A percentile compares a stretch with the other conserved stretches of the same genome.
These are phyloP conservation scores for Chlorella ohadii DNA, from an alignment of 139 green algal genomes.

Conservation along the genomic window DNA sequence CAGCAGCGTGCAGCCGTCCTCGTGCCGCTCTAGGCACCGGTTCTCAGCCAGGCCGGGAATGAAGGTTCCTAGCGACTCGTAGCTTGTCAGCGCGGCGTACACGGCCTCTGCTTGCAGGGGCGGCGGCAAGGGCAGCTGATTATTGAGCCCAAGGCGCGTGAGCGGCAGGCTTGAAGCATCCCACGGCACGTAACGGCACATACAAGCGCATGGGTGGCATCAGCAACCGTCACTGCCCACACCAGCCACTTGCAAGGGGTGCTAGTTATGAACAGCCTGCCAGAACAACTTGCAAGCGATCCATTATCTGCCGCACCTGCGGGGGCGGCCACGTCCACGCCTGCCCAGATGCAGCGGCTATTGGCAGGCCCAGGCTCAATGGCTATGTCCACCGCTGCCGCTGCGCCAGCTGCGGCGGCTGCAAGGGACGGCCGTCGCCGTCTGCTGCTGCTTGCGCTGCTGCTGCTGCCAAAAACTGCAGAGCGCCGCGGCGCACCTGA, in stretches of 20 bases:
- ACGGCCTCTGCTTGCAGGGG: slow-evolving; percentile 35
- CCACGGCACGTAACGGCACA: too few relatives aligned
- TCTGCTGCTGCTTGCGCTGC: not conserved
- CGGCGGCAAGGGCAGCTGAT: too few relatives aligned
- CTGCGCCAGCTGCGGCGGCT: not conserved
- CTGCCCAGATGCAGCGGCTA: slow-evolving; percentile 67
- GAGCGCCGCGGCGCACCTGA: not conserved
- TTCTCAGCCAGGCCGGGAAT: slow-evolving; percentile 83
- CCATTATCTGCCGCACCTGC: too few relatives aligned
- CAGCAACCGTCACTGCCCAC: too few relatives aligned
- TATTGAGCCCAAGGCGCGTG: too few relatives aligned
- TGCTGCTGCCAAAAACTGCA: not conserved
- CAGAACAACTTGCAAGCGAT: too few relatives aligned
- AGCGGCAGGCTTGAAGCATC: too few relatives aligned
- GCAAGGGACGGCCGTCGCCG: not conserved
- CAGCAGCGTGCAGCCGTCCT: slow-evolving; percentile 37
- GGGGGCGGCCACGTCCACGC: slow-evolving; percentile 62
- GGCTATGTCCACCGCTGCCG: not conserved
- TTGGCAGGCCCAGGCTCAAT: slow-evolving; percentile 51
- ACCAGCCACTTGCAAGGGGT: too few relatives aligned
- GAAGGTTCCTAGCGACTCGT: slow-evolving; percentile 75
- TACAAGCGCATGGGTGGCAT: too few relatives aligned
- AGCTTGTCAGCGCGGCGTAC: slow-evolving; percentile 78
- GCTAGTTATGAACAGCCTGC: too few relatives aligned
- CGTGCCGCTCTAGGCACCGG: slow-evolving; percentile 60